These are phyloP conservation scores for Candida jianshihensis DNA, from an alignment of 805 yeast genomes.

Conservation along the genomic window DNA sequence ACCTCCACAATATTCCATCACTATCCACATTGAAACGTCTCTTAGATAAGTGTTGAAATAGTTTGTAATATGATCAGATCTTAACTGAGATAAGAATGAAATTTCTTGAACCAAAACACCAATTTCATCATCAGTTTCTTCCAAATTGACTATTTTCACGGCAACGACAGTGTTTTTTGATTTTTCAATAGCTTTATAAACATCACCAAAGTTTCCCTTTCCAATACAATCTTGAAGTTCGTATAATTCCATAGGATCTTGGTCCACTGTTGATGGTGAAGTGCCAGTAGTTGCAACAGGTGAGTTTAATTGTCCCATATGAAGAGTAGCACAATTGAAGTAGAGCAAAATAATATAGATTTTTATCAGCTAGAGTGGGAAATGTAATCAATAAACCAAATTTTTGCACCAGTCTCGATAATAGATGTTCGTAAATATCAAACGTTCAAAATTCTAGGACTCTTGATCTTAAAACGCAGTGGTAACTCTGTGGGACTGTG, in stretches of 20 bases:
- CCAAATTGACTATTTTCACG: conserved; percentile 79
- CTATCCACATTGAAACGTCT: conserved; percentile 74
- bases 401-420: no score
- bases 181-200: conserved; percentile 47
- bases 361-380: no score
- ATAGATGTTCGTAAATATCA: no score
- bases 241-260: conserved; percentile 26
- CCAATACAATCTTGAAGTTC: conserved; percentile 58
- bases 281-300: neutral
- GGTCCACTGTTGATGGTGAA: neutral
- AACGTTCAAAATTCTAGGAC: no score
- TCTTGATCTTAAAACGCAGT: no score
- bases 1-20: conserved; percentile 94
- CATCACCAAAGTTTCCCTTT: conserved; percentile 83
- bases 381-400: no score
- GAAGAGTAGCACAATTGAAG: no score
- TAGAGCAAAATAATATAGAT: no score
- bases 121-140: conserved; percentile 71
- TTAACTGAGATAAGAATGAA: conserved; percentile 58
- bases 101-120: conserved; percentile 70
- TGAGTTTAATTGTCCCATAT: no score
- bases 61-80: conserved; percentile 55
- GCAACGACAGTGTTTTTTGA: conserved; percentile 51
- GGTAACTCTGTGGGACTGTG: no score
- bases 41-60: conserved; percentile 57